Conservation (phyloP, 2,329 filamentous ascomycete genomes). For the Xylariaceae sp. region DNA sequence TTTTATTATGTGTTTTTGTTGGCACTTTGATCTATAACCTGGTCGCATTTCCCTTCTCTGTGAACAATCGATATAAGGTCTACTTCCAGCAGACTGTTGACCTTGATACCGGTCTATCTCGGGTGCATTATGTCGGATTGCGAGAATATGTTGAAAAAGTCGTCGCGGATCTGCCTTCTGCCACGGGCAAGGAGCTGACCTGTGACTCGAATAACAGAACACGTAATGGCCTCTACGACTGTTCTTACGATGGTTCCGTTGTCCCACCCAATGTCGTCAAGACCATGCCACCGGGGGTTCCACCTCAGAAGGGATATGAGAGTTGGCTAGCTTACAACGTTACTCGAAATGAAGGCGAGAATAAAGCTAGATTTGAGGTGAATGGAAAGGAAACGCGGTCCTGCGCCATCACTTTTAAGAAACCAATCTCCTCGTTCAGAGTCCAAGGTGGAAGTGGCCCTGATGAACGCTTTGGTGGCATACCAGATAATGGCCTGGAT, state of each 20-base stretch:
- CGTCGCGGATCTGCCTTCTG: conserved; percentile 73
- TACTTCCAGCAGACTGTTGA: conserved; percentile 86
- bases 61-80: conserved; percentile 79
- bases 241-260: conserved; percentile 69
- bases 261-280: conserved; percentile 69
- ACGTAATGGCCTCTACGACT: conserved; percentile 64
- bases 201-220: conserved; percentile 54
- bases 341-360: conserved; percentile 46
- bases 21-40: conserved; percentile 87
- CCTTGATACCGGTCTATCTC: conserved; percentile 74
- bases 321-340: conserved; percentile 73
- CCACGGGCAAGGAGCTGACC: conserved; percentile 64
- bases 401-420: conserved; percentile 76
- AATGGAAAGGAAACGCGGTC: conserved; percentile 77
- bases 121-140: conserved; percentile 72
- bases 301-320: conserved; percentile 52
- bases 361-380: conserved; percentile 68
- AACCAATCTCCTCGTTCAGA: conserved; percentile 68
- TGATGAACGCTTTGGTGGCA: conserved; percentile 69
- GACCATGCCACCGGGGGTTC: conserved; percentile 47
- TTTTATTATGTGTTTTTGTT: conserved; percentile 75
- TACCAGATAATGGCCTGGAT: conserved; percentile 67
- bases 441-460: conserved; percentile 66
- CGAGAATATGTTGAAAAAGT: conserved; percentile 71
- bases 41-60: conserved; percentile 85